A percentile compares a stretch with the other conserved stretches of the same genome.
phyloP scores from a whole-genome alignment of 1,139 yeast species.

The Hansenula sp. region DNA sequence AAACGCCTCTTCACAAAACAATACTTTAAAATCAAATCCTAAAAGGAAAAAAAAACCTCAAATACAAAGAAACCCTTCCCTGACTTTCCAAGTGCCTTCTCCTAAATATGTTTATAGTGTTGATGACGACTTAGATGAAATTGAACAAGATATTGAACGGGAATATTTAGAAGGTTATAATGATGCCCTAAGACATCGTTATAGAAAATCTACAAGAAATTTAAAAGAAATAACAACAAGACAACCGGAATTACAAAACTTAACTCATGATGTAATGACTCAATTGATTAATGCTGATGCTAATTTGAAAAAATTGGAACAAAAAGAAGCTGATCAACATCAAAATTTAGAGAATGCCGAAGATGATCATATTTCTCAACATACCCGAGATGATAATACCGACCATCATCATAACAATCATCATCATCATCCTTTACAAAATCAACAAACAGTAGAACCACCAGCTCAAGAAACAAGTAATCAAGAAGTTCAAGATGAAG shows the following conservation, averaged over 20 bases:
- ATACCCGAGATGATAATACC: no score
- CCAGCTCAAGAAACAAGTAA: constrained; percentile 4
- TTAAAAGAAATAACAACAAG: constrained; percentile 9
- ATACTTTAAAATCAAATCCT: constrained; percentile 5
- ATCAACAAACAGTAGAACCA: constrained; percentile 1
- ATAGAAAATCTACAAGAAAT: constrained; percentile 20
- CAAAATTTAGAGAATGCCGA: constrained; percentile 5
- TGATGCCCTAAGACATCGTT: constrained; percentile 55
- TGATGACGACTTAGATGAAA: constrained; percentile 69
- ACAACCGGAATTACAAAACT: constrained; percentile 4
- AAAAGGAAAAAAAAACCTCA: constrained; percentile 20
- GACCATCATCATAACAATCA: neutral
- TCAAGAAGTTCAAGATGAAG: constrained; percentile 18
- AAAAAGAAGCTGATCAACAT: constrained; percentile 18
- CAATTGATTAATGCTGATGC: constrained; percentile 22
- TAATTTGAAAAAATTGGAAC: constrained; percentile 18
- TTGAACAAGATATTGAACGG: constrained; percentile 52
- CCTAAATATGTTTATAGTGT: constrained; percentile 51
- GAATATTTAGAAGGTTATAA: constrained; percentile 69
- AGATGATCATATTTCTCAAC: neutral
- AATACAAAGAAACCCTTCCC: constrained; percentile 16
- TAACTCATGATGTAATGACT: constrained; percentile 12
- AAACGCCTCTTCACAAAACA: constrained; percentile 11
- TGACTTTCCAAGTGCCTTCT: constrained; percentile 8
- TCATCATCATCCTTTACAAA: constrained; percentile 3